Evolutionary conservation across 768 basidiomycete genomes (phyloP), one percentile per base, ranked within the genome.

Genomic region (Podaxis sp.): DNA sequence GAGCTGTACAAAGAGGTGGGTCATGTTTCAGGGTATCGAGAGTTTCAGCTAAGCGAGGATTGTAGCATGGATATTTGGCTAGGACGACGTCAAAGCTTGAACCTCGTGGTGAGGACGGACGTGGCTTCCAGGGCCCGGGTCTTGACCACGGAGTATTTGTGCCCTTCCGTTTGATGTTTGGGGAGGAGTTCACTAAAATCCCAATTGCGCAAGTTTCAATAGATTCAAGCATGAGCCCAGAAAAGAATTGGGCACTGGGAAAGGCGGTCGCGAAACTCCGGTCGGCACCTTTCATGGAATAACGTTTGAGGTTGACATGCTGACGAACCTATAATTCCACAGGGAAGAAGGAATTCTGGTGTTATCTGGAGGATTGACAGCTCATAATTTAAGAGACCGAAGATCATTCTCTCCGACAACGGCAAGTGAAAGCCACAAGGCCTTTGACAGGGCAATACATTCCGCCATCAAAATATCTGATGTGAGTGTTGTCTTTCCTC

Each of bases 111-210:
- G 66, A 71, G 59, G 89, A 91, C 65, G 90, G 89, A 9, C 75
- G 88, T 19, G 87, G 88, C 0, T 86, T 84, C 68, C 52, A 67
- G 51, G 88, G 86, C 0, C 82, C 88, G 0, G 90, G 90, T 5
- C 73, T 91, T 0, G 90, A 91, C 68, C 90, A 91, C 67, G 91
- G 91, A 24, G 89, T 92, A 50, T 93, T 92, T 70, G 77, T 93
- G 12, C 91, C 91, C 2, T 91, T 93, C 78, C 77, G 80, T 50
- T 70, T 88, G 63, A 93, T 93, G 91, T 92, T 93, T 67, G 88
- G 88, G 6, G 82, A 86, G 52, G 80, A 81, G 52, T 82, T 86
- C 61, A 79, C 69, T 25, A 78, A 81, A 4, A 74, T 93, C 17
- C 91, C 91, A 2, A 81, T 93, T 67, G 82, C 92, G 19, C 81